These are phyloP conservation scores for Saturnispora diversa DNA, from an alignment of 805 yeast genomes.

Conservation along the genomic window DNA sequence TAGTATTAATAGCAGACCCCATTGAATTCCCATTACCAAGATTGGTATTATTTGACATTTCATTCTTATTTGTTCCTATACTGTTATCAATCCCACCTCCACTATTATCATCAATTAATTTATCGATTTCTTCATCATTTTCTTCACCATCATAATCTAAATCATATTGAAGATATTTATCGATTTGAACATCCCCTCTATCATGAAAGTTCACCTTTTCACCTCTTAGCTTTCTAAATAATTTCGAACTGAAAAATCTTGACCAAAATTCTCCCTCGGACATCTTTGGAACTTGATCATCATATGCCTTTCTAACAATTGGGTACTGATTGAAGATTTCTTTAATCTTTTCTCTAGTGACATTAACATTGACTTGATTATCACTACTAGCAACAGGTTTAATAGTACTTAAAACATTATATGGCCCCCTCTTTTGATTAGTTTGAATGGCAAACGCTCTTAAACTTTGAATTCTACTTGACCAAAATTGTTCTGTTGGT, in stretches of 20 bases:
- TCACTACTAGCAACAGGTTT: conserved; percentile 90
- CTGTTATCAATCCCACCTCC: too few species aligned
- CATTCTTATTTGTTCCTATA: conserved; percentile 16
- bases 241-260: conserved; percentile 81
- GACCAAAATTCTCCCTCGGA: conserved; percentile 95
- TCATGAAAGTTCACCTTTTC: conserved; percentile 70
- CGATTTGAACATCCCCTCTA: conserved; percentile 77
- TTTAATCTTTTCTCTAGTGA: conserved; percentile 82
- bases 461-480: conserved; percentile 65
- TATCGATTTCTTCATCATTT: conserved; percentile 30
- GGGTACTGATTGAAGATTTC: conserved; percentile 92
- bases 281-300: conserved; percentile 83
- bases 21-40: conserved; percentile 10
- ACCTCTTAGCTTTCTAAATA: conserved; percentile 83
- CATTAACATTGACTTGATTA: conserved; percentile 86
- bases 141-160: conserved; percentile 43
- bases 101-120: conserved; percentile 20
- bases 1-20: too few species aligned
- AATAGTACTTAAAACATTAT: conserved; percentile 87
- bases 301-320: conserved; percentile 77
- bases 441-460: conserved; percentile 80
- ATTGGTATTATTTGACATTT: conserved; percentile 21
- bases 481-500: conserved; percentile 82
- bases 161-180: conserved; percentile 69
- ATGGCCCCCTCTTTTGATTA: conserved; percentile 85